Conservation (phyloP, 1,139 yeast genomes). For the Ogataea hybrid region DNA sequence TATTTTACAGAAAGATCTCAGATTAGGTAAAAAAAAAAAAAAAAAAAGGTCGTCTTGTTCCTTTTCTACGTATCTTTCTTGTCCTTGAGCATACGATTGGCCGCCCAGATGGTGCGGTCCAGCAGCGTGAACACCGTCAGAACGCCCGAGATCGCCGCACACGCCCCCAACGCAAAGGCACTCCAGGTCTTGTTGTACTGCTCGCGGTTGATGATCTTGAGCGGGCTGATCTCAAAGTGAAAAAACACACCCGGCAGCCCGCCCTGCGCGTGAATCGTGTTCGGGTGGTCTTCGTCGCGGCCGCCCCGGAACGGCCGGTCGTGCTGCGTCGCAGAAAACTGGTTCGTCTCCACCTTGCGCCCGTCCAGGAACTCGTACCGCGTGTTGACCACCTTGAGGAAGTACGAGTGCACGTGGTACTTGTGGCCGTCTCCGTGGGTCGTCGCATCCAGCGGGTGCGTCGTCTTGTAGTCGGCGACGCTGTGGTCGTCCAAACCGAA, state of each 20-base stretch:
- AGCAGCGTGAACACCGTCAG: slow-evolving; percentile 87
- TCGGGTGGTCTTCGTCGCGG: slow-evolving; percentile 85
- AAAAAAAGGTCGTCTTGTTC: no score
- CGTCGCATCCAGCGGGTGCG: slow-evolving; percentile 73
- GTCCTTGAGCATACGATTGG: slow-evolving; percentile 73
- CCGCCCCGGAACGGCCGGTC: slow-evolving; percentile 87
- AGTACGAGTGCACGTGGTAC: slow-evolving; percentile 71
- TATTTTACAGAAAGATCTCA: background rate
- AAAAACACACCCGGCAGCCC: slow-evolving; percentile 91
- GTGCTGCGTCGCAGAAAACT: slow-evolving; percentile 87
- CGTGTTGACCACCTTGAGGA: slow-evolving; percentile 86
- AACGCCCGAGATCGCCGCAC: slow-evolving; percentile 91
- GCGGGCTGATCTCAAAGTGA: slow-evolving; percentile 87
- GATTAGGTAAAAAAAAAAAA: no score
- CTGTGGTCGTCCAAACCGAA: slow-evolving; percentile 66
- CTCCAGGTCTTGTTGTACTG: slow-evolving; percentile 79
- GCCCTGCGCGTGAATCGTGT: slow-evolving; percentile 79
- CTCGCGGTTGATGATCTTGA: slow-evolving; percentile 86
- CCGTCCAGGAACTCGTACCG: slow-evolving; percentile 68
- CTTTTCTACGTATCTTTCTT: slow-evolving; percentile 48
- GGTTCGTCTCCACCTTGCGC: slow-evolving; percentile 74
- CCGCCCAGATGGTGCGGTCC: slow-evolving; percentile 87
- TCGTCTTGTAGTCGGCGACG: slow-evolving; percentile 38
- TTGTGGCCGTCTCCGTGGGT: slow-evolving; percentile 44
- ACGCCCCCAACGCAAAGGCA: slow-evolving; percentile 78